phyloP scores from a whole-genome alignment of 345 rosid species.

The Gynandropsis gynandra region DNA sequence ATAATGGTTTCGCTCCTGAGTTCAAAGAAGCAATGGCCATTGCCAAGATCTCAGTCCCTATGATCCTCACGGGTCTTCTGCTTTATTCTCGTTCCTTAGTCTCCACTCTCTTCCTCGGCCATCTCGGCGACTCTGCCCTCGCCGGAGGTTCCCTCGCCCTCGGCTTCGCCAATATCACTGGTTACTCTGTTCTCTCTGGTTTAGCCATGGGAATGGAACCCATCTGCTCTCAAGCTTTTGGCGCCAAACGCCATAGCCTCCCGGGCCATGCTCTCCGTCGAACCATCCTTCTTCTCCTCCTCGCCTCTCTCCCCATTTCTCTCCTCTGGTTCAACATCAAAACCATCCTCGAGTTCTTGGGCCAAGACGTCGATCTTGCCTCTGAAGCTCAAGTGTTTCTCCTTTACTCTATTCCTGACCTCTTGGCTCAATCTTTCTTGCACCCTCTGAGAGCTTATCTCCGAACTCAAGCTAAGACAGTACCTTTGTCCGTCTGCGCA shows the following conservation, averaged over 20 bases:
- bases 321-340: slow-evolving; percentile 74
- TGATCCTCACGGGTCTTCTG: slow-evolving; percentile 61
- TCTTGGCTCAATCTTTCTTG: slow-evolving; percentile 62
- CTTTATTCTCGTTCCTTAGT: slow-evolving; percentile 81
- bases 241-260: slow-evolving; percentile 51
- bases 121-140: slow-evolving; percentile 55
- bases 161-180: slow-evolving; percentile 85
- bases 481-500: slow-evolving; percentile 65
- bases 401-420: slow-evolving; percentile 71
- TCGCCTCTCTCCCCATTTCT: slow-evolving; percentile 54
- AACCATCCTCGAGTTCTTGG: slow-evolving; percentile 42
- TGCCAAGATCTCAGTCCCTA: slow-evolving; percentile 53
- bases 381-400: slow-evolving; percentile 57
- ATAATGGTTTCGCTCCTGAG: too few relatives aligned
- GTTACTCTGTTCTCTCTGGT: slow-evolving; percentile 83
- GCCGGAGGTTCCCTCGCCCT: slow-evolving; percentile 87
- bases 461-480: slow-evolving; percentile 65
- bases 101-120: slow-evolving; percentile 74
- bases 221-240: slow-evolving; percentile 81
- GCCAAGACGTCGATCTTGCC: slow-evolving; percentile 59
- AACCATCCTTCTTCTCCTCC: slow-evolving; percentile 49
- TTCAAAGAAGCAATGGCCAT: slow-evolving; percentile 46
- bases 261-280: slow-evolving; percentile 62
- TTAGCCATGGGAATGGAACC: slow-evolving; percentile 91
- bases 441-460: slow-evolving; percentile 86